Evolutionary conservation across 2,329 filamentous ascomycete genomes (phyloP), one percentile per base, ranked within the genome.

Genomic region (Pseudonectria buxi): DNA sequence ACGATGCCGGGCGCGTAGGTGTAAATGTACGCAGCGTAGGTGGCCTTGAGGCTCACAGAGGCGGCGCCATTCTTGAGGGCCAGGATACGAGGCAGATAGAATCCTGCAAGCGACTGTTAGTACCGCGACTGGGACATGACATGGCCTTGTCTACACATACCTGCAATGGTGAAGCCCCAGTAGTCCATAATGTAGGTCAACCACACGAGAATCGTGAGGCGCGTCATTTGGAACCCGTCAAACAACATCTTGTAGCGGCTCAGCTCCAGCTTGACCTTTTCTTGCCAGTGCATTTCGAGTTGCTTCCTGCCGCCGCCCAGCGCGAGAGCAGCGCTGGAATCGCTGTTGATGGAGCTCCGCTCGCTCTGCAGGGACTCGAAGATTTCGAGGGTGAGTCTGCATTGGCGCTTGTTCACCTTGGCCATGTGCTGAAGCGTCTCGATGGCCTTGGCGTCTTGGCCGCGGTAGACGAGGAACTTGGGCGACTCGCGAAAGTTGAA

Each of bases 11-110:
- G 71, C 0, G 66, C 58, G 51, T 74, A 74, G 3, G 72, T 74
- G 46, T 69, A 71, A 24, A 76, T 64, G 50, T 74, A 75, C 4
- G 62, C 67, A 13, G 68, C 64, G 44, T 76, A 76, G 0, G 70
- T 75, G 7, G 46, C 63, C 49, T 33, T 47, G 10, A 74, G 60
- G 3, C 64, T 63, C 4, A 69, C 57, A 4, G 61, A 46, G 10
- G 64, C 57, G 1, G 57, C 57, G 11, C 64, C 65, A 37, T 74
- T 73, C 46, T 75, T 74, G n/a, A 65, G 43, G 4, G 68, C 67
- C 3, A 75, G 55, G 32, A 74, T 72, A 3, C 59, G 58, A 0
- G 71, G 71, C 4, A 74, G 58, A 37, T 69, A 63, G 29, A 60
- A 59, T 6, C 59, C 58, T 61, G n/a, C 11, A 12, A 13, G 1